Conservation (phyloP, 805 yeast species). For the Diddensiella santjacobensis region DNA sequence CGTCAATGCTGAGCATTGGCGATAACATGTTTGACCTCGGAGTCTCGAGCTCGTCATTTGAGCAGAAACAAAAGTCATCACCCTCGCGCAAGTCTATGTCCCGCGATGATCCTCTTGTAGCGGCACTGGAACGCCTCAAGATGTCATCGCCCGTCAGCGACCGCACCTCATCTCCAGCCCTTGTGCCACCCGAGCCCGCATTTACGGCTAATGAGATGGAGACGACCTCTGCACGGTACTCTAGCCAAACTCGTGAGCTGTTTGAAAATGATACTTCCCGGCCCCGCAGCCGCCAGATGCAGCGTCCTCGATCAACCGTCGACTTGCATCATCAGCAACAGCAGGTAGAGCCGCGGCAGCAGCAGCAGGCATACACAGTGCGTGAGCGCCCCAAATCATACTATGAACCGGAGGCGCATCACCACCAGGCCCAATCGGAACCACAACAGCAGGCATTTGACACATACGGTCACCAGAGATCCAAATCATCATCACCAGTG, state of each 20-base stretch:
- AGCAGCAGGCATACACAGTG: conserved; percentile 15
- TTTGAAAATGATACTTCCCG: conserved; percentile 12
- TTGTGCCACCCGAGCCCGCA: conserved; percentile 32
- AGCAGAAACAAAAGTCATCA: conserved; percentile 8
- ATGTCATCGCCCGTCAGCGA: conserved; percentile 19
- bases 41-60: conserved; percentile 9
- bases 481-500: conserved; percentile 21
- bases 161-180: conserved; percentile 9
- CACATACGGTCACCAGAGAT: conserved; percentile 15
- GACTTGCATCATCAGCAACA: conserved; percentile 16
- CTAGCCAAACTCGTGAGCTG: conserved; percentile 26
- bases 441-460: conserved; percentile 9
- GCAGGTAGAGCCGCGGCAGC: conserved; percentile 24
- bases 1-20: conserved; percentile 26
- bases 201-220: conserved; percentile 40
- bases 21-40: conserved; percentile 32
- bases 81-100: conserved; percentile 22
- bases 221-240: conserved; percentile 31
- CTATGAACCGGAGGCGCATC: conserved; percentile 6
- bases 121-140: conserved; percentile 47
- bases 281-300: conserved; percentile 14
- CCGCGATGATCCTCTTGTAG: conserved; percentile 48
- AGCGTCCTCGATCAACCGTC: conserved; percentile 23
- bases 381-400: conserved; percentile 20
- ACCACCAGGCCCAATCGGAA: conserved; percentile 9